Percentiles rank a stretch among this genome's conserved stretches.
These are phyloP conservation scores for Babesia ovata DNA, from an alignment of 169 alveolate genomes.

Conservation along the genomic window DNA sequence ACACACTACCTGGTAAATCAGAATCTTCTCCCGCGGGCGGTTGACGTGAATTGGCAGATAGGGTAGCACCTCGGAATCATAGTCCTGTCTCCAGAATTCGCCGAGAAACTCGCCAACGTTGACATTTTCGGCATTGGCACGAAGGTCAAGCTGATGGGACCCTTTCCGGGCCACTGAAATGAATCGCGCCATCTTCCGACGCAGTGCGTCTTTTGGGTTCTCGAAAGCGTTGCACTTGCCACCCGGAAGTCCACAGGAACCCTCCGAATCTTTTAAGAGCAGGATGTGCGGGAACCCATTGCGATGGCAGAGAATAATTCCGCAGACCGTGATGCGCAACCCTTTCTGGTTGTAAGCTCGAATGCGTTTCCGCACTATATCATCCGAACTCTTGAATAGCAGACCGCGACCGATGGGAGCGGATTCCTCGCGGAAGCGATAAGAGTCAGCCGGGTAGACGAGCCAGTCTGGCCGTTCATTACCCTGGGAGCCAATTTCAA, in stretches of 20 bases:
- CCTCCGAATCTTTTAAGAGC: slow-evolving; percentile 50
- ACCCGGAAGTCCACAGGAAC: slow-evolving; percentile 66
- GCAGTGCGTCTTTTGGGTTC: slow-evolving; percentile 69
- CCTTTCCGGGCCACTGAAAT: slow-evolving; percentile 39
- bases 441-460: slow-evolving; percentile 55
- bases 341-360: slow-evolving; percentile 71
- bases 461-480: slow-evolving; percentile 57
- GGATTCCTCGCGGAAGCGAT: slow-evolving; percentile 39
- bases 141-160: slow-evolving; percentile 34
- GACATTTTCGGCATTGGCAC: slow-evolving; percentile 58
- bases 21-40: slow-evolving; percentile 69
- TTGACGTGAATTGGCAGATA: slow-evolving; percentile 74
- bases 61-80: slow-evolving; percentile 68
- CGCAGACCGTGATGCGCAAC: slow-evolving; percentile 71
- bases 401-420: slow-evolving; percentile 47
- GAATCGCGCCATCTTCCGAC: slow-evolving; percentile 70
- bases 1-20: slow-evolving; percentile 60
- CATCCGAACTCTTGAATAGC: slow-evolving; percentile 35
- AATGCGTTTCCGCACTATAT: slow-evolving; percentile 49
- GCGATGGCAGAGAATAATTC: slow-evolving; percentile 73
- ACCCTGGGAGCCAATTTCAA: background rate
- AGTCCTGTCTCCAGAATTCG: slow-evolving; percentile 76
- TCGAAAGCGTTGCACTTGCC: slow-evolving; percentile 75
- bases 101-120: slow-evolving; percentile 75
- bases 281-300: slow-evolving; percentile 72